Base-by-base conservation (phyloP, 257 asterid species). In the Fraxinus pennsylvanica region DNA sequence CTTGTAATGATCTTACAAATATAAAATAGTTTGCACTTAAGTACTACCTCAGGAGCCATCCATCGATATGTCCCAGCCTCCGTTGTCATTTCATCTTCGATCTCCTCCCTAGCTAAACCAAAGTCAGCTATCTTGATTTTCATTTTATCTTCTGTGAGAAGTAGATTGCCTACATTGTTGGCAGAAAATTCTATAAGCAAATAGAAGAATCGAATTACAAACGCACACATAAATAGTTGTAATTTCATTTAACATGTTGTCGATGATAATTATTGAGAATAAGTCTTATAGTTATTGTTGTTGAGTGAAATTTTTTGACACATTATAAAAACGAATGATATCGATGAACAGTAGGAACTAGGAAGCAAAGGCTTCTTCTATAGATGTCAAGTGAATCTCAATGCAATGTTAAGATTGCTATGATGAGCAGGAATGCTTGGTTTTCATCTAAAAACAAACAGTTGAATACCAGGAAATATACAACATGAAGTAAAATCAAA, bases 31-130 rank as follows among this genome's bases (percentile, higher is more conserved):
- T 38, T 43, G 52, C 39, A 17, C 35, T 15, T 7, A 71, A 43
- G 10, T 74, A 76, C 45, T 86, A 89, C 92, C 94, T 89, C 96
- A 32, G 94, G 93, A 68, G 96, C 93, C 93, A 89, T 89, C 93
- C 92, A 91, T 38, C 96, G 88, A 63, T 91, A 91, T 5, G 96
- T 88, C 68, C 94, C 96, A 21, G 89, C 91, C 85, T 88, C 92
- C 0, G 86, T 81, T 29, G 94, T 88, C 94, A 89, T 89, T 70
- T 85, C 94, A 39, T 80, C 86, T 8, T 78, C 87, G 0, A 84
- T 76, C 80, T 85, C 91, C 82, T 88, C 94, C 86, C 92, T 85
- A 54, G 94, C 91, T 81, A 85, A 79, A 25, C 94, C 96, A 78
- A 91, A 91, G 79, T 89, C 96, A n/a, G 96, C 94, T 66, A 89